Conservation (phyloP, 2,329 filamentous ascomycete genomes). For the Penicillium sp. region DNA sequence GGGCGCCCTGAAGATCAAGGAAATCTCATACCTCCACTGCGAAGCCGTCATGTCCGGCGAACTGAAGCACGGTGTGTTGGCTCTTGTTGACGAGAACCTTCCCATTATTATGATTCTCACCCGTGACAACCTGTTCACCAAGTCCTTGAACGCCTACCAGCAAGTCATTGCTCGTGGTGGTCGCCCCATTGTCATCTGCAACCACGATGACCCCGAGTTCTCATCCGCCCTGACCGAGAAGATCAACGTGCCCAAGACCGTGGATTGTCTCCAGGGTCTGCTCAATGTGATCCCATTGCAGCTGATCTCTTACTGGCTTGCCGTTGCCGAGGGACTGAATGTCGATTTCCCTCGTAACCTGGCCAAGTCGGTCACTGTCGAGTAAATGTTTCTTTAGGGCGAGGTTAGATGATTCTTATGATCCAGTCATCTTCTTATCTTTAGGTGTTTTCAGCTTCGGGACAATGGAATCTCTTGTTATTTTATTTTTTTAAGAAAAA, state of each 20-base stretch:
- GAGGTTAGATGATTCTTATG: conserved; percentile 20
- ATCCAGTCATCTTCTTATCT: conserved; percentile 17
- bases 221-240: conserved; percentile 78
- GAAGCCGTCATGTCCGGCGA: conserved; percentile 99
- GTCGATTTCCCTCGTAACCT: conserved; percentile 98
- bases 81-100: conserved; percentile 93
- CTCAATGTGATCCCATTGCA: conserved; percentile 96
- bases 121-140: conserved; percentile 88
- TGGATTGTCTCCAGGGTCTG: conserved; percentile 90
- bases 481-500: not conserved
- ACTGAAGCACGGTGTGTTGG: conserved; percentile 96
- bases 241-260: conserved; percentile 93
- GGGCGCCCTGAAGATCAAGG: conserved; percentile 98
- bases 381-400: conserved; percentile 51
- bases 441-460: conserved; percentile 19
- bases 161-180: conserved; percentile 95
- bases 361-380: conserved; percentile 97
- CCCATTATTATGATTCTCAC: conserved; percentile 99
- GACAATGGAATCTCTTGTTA: conserved; percentile 15
- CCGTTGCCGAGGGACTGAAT: conserved; percentile 88
- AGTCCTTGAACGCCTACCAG: conserved; percentile 99
- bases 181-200: conserved; percentile 98
- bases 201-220: conserved; percentile 81
- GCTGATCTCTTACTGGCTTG: conserved; percentile 97
- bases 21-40: conserved; percentile 98